Conservation (phyloP, 2,329 filamentous ascomycete genomes). For the Trichoderma arundinaceum region DNA sequence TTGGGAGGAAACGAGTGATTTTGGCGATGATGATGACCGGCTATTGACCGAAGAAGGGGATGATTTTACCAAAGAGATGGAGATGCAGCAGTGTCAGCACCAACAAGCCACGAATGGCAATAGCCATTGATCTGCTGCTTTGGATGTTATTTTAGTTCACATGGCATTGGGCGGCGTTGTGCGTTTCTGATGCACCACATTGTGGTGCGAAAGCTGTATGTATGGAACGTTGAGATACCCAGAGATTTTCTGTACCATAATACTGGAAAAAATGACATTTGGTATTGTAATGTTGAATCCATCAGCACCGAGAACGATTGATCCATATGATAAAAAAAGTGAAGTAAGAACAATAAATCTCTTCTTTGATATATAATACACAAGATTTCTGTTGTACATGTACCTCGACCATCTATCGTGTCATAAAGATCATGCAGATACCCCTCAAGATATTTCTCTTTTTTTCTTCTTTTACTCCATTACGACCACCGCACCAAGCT, state of each 20-base stretch:
- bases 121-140: conserved; percentile 34
- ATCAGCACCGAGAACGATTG: conserved; percentile 12
- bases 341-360: conserved; percentile 34
- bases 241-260: conserved; percentile 24
- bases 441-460: conserved; percentile 5
- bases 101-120: conserved; percentile 43
- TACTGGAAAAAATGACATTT: background rate
- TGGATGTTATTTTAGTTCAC: background rate
- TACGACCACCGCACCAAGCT: conserved; percentile 81
- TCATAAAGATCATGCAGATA: conserved; percentile 36
- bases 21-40: conserved; percentile 84
- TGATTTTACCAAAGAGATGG: conserved; percentile 54
- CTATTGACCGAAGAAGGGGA: conserved; percentile 74
- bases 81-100: conserved; percentile 50
- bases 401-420: conserved; percentile 45
- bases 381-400: conserved; percentile 49
- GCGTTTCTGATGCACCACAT: conserved; percentile 5
- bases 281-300: background rate
- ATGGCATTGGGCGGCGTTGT: conserved; percentile 42
- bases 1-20: conserved; percentile 86
- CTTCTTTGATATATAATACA: conserved; percentile 47
- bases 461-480: conserved; percentile 73
- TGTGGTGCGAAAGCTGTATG: conserved; percentile 1
- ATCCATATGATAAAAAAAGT: background rate
- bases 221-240: conserved; percentile 41